phyloP scores from a whole-genome alignment of 2,329 filamentous ascomycete species.

The Ophiostoma australiae region DNA sequence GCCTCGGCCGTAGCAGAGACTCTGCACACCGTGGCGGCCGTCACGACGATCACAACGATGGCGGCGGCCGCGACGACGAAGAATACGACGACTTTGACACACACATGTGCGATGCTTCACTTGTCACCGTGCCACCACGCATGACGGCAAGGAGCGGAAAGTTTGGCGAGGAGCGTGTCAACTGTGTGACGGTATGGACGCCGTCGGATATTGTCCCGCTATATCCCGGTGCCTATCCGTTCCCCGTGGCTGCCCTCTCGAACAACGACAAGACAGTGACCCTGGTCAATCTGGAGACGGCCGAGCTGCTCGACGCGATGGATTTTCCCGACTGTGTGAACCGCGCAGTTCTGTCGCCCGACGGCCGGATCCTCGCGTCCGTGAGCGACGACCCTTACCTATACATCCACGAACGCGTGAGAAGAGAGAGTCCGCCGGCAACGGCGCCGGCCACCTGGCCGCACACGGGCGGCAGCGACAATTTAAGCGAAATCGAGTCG shows the following conservation, averaged over 20 bases:
- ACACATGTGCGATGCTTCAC: background rate
- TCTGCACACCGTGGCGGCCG: background rate
- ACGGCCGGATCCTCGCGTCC: slow-evolving; percentile 72
- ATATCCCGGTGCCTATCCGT: slow-evolving; percentile 41
- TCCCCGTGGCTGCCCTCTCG: slow-evolving; percentile 64
- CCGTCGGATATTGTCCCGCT: slow-evolving; percentile 39
- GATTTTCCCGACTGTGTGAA: slow-evolving; percentile 83
- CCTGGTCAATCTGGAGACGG: slow-evolving; percentile 68
- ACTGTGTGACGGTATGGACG: slow-evolving; percentile 62
- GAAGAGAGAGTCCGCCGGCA: slow-evolving; percentile 32
- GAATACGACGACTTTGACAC: slow-evolving; percentile 26
- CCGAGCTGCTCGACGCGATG: slow-evolving; percentile 62
- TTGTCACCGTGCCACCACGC: slow-evolving; percentile 21
- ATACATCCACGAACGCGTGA: slow-evolving; percentile 67
- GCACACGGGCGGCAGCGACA: slow-evolving; percentile 20
- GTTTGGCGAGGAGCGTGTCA: slow-evolving; percentile 57
- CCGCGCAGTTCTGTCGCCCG: slow-evolving; percentile 86
- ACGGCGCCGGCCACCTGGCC: background rate
- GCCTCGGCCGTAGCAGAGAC: background rate
- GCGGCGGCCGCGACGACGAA: slow-evolving; percentile 28
- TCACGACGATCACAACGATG: background rate
- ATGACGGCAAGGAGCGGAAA: slow-evolving; percentile 47
- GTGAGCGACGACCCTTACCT: slow-evolving; percentile 83
- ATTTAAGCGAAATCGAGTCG: slow-evolving; percentile 24
- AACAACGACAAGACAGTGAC: slow-evolving; percentile 92